Percentiles rank a stretch among this genome's conserved stretches.
phyloP scores from a whole-genome alignment of 2,329 filamentous ascomycete species.

The Lasiodiplodia sp. region DNA sequence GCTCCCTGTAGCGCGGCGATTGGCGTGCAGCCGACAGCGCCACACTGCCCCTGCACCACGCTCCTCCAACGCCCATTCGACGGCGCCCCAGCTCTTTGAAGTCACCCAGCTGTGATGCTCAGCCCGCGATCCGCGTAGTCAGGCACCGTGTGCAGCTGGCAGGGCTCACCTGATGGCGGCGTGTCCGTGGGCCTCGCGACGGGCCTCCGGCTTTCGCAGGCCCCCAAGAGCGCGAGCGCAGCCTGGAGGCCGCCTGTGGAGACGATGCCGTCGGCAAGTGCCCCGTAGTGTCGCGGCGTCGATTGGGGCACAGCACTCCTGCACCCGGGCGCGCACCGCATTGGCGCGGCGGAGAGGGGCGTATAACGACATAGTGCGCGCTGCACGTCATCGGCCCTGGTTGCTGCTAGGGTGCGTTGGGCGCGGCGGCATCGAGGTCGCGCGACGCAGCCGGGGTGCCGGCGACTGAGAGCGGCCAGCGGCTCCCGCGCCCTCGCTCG shows the following conservation, averaged over 20 bases:
- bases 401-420: background rate
- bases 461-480: background rate
- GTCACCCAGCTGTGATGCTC: constrained; percentile 1
- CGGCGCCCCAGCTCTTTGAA: background rate
- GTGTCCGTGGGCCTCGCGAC: constrained; percentile 7
- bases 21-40: constrained; percentile 24
- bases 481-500: constrained; percentile 12
- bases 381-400: constrained; percentile 24
- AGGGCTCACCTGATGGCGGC: constrained; percentile 24
- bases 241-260: background rate
- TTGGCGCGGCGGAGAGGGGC: constrained; percentile 2
- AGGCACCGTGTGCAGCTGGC: constrained; percentile 23
- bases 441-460: background rate
- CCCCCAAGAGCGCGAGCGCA: background rate
- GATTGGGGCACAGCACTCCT: constrained; percentile 3
- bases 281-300: background rate
- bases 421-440: background rate
- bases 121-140: constrained; percentile 15
- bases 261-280: background rate
- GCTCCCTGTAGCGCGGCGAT: constrained; percentile 26
- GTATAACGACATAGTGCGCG: background rate
- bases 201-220: background rate
- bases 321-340: background rate
- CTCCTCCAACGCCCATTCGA: constrained; percentile 14
- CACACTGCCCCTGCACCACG: constrained; percentile 16